Base-by-base conservation (phyloP, 2,329 filamentous ascomycete genomes). In the Penicillium hesseltinei region DNA sequence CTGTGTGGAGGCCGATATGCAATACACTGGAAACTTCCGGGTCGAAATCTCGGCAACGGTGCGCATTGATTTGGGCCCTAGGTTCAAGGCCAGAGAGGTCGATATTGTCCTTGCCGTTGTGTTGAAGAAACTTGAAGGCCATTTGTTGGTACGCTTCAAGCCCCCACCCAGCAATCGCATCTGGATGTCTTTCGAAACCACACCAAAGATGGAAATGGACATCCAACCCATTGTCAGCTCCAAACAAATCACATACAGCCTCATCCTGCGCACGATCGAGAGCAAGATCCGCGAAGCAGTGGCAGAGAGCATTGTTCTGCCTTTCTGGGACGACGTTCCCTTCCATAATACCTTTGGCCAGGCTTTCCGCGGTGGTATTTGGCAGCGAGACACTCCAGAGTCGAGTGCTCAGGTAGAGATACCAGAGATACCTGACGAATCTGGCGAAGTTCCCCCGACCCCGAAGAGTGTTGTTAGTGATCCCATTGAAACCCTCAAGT, bases 181-280 rank as follows among this genome's bases (percentile, higher is more conserved):
- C n/a, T 99, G 94, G 94, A 85, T 97, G 64, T 88, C 92, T 0
- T 99, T 99, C 70, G 90, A 95, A 71, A 86, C 86, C n/a, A 90
- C 92, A 82, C 94, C 94, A 19, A 92, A 93, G 70, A 89, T 99
- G 78, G 92, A 96, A 60, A 87, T 97, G 81, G 86, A 86, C n/a
- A 91, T 97, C 43, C 92, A 97, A 72, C 94, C 94, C 4, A 92
- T 99, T 65, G 92, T 99, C 50, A 96, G 92, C 77, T 89, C 92
- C 15, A 86, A 93, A 57, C 93, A 97, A 72, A 96, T 99, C 63
- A 97, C 94, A 0, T 97, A 96, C 73, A 90, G 88, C 2, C 84
- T 96, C 58, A 94, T 99, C 54, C 82, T 97, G 13, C 86, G 92
- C 49, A 91, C 95, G 60, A 97, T 99, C 58, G 94, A 99, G 75